Base-by-base conservation (phyloP, 129 eudicot genomes). In the Flaveria linearis region DNA sequence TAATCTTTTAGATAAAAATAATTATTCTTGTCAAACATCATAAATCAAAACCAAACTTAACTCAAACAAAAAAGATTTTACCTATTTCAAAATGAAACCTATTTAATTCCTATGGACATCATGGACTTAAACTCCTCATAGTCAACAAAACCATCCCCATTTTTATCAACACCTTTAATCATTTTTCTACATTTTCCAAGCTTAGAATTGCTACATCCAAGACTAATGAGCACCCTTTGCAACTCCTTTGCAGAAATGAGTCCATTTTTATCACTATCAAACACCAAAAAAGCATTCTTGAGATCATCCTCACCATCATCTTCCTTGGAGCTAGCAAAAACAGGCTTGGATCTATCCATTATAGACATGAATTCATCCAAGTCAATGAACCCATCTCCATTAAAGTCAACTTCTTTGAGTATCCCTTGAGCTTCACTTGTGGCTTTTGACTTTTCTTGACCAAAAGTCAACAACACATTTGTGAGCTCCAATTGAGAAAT, bases 141-240 rank as follows among this genome's bases (percentile, higher is more conserved):
- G 80, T 86, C 79, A 50, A 92, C 92, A 85, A 87, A 87, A 12
- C 97, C 97, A 92, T 92, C 95, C 4, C 97, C 97, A 85, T 92
- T 84, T 81, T 74, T 89, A 80, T 92, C 97, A 72, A 92, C 97
- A 68, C 96, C 85, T 77, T 81, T 72, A 46, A 92, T 89, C 97
- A 92, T 92, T 51, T 73, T 76, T 16, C 79, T 74, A 80, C 97
- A 92, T 52, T 92, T 77, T 70, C 81, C 76, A 67, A 92, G 77
- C 51, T 89, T 84, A 60, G 84, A 89, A 20, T 89, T 75, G 16
- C 84, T 78, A 81, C 86, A 82, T 14, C 96, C 92, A 64, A 92
- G 85, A 53, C 89, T 85, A 20, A 50, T 73, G 46, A 92, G 78
- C 71, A 92, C 96, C 69, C 82, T 82, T 64, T 87, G 86, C 84